These are phyloP conservation scores for Lachnum nothofagi DNA, from an alignment of 2,329 filamentous ascomycete genomes.

Conservation along the genomic window DNA sequence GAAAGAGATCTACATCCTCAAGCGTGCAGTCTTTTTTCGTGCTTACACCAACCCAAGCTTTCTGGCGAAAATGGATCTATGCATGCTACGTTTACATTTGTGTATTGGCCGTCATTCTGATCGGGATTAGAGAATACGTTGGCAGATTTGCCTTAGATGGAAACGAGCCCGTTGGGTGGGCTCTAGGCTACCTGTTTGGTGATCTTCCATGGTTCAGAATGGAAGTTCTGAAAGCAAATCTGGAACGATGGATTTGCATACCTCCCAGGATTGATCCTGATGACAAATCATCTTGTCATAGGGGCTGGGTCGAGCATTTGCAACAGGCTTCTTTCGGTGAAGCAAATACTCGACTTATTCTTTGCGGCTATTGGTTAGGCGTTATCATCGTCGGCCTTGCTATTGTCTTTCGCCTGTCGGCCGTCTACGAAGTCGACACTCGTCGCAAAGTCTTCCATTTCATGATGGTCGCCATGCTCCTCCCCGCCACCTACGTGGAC, in stretches of 20 bases:
- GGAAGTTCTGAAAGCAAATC: conserved; percentile 61
- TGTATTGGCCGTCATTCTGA: conserved; percentile 61
- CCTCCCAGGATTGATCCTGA: conserved; percentile 43
- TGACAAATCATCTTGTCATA: conserved; percentile 39
- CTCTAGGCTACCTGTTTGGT: conserved; percentile 80
- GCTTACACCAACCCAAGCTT: conserved; percentile 73
- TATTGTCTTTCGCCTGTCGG: conserved; percentile 68
- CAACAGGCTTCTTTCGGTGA: conserved; percentile 62
- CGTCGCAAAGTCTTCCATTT: conserved; percentile 96
- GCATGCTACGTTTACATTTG: conserved; percentile 70
- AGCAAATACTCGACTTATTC: conserved; percentile 73
- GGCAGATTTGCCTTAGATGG: conserved; percentile 60
- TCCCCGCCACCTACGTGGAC: conserved; percentile 81
- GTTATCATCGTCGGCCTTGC: conserved; percentile 68
- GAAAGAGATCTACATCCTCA: conserved; percentile 59
- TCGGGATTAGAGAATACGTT: conserved; percentile 68
- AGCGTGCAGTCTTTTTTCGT: conserved; percentile 70
- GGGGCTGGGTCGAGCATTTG: conserved; percentile 61
- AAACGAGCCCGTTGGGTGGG: conserved; percentile 87
- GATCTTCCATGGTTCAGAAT: conserved; percentile 68
- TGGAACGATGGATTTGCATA: conserved; percentile 72
- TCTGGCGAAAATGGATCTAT: conserved; percentile 75
- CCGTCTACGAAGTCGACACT: conserved; percentile 86
- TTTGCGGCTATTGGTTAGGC: conserved; percentile 67
- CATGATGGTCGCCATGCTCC: conserved; percentile 94